Percentiles rank a stretch among this genome's conserved stretches.
Evolutionary conservation across 257 asterid genomes (phyloP).

Genomic region (Scutellaria barbata): DNA sequence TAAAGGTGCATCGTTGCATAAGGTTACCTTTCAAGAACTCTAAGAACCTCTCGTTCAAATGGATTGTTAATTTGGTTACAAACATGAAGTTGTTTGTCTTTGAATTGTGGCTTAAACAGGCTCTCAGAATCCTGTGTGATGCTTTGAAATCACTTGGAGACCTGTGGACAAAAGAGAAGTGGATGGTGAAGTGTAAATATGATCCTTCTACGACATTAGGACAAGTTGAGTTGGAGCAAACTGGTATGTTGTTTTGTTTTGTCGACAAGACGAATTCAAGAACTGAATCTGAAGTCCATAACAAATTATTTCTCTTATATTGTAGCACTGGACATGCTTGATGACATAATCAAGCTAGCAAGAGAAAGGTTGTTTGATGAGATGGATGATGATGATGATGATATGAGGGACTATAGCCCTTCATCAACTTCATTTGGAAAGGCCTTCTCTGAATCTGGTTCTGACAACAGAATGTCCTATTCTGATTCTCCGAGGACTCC

Average conservation of each 20-base stretch:
- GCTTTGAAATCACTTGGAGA: slow-evolving; percentile 73
- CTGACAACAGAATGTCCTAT: slow-evolving; percentile 48
- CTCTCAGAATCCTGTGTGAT: slow-evolving; percentile 60
- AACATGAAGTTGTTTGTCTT: background rate
- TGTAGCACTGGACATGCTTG: slow-evolving; percentile 68
- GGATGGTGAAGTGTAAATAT: slow-evolving; percentile 71
- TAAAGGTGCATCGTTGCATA: slow-evolving; percentile 52
- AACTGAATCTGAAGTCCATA: background rate
- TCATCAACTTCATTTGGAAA: slow-evolving; percentile 52
- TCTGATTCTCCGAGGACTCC: slow-evolving; percentile 80
- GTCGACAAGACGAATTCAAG: background rate
- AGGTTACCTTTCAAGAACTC: slow-evolving; percentile 49
- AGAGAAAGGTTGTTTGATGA: slow-evolving; percentile 71
- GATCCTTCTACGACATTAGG: slow-evolving; percentile 45
- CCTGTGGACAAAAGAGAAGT: slow-evolving; percentile 70
- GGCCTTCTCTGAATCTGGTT: slow-evolving; percentile 50
- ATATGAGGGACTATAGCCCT: slow-evolving; percentile 48
- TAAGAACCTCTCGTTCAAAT: background rate
- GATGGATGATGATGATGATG: slow-evolving; percentile 71
- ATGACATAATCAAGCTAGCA: slow-evolving; percentile 69
- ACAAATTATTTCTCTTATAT: background rate
- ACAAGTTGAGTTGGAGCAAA: slow-evolving; percentile 54
- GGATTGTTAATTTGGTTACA: background rate
- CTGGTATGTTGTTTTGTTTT: slow-evolving; percentile 35
- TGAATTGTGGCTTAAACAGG: slow-evolving; percentile 43